Base-by-base conservation (phyloP, 176 grass and related monocot species). In the Typha latifolia region DNA sequence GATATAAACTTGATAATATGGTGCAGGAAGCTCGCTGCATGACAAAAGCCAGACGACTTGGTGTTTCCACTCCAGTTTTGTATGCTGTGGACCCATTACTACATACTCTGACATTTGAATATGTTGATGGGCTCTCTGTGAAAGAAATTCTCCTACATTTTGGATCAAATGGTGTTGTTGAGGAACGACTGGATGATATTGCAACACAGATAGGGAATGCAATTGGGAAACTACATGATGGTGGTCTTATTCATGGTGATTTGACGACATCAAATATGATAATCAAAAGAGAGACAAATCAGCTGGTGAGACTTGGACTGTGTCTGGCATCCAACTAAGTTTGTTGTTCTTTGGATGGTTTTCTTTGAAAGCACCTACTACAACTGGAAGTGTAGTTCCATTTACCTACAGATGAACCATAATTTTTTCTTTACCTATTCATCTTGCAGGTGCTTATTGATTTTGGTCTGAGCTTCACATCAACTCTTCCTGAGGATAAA, bases 181-280 rank as follows among this genome's bases (percentile, higher is more conserved):
- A 84, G 77, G 93, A 92, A 72, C 76, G 12, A 8, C 52, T 89
- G 61, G 75, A 80, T 69, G 88, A 92, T 69, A 80, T 96, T 15
- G 85, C 82, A 70, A 84, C 57, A 59, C 93, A 96, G 71, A 92
- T 96, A 69, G 93, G 93, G 27, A 96, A 71, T 80, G 93, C 85
- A 50, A 75, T 96, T 5, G 93, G 82, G 12, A 97, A 89, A 73
- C 81, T 97, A 59, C 93, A 97, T 71, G 93, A 97, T 66, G 88
- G 88, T 71, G 93, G 93, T 32, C 93, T 97, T 74, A 64, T 92
- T 76, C 93, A 92, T 71, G 93, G 93, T 57, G 88, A 97, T 80
- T 73, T 97, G 52, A 96, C 93, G 11, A 96, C 93, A 16, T 96
- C 93, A 62, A 96, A 96, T 81, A 96, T 96, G 93, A 82, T 96